Evolutionary conservation across 768 basidiomycete species (phyloP), one percentile per base, ranked within the genome.

Genomic region (Chiua virens): DNA sequence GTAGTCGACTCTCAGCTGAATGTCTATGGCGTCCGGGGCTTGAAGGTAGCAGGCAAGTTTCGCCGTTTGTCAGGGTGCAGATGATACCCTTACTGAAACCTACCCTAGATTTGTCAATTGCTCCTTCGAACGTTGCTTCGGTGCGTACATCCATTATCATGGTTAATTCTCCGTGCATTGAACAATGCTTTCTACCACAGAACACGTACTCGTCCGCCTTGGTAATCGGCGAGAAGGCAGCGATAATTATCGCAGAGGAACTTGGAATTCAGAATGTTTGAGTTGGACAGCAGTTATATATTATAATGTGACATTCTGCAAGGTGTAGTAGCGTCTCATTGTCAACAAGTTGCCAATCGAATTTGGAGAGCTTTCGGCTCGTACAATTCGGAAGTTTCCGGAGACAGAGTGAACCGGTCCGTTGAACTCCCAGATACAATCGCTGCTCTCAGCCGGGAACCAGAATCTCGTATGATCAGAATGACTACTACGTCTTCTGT

Each of bases 1-100:
- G 86, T 87, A 4, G 81, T 88, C 8, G 82, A 88, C 58, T 46
- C 76, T 25, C 69, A 69, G n/a, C 66, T 87, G 36, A 82, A 82
- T 54, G 83, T 88, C 13, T 85, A 87, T 53, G 83, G 82, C 0
- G 73, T 80, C 1, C 54, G 70, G 55, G 75, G 75, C 25, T 68
- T 87, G 45, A 84, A 86, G 60, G 76, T 88, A 22, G 82, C 80
- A 41, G 83, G 78, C 74, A 37, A 34, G 67, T 48, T 10, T 17
- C 15, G 15, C 3, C 9, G 2, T 28, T n/a, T 1, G 22, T 14
- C 14, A 30, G 44, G 13, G 18, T 17, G 30, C 35, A 3, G 32
- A 32, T 8, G 20, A 9, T 8, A 8, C 18, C 23, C 42, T 46
- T 38, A 38, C 20, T 49, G 28, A 44, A 8, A 41, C 14, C 35